phyloP scores from a whole-genome alignment of 2,329 filamentous ascomycete genomes.

The Penicillium aurantiogriseum region DNA sequence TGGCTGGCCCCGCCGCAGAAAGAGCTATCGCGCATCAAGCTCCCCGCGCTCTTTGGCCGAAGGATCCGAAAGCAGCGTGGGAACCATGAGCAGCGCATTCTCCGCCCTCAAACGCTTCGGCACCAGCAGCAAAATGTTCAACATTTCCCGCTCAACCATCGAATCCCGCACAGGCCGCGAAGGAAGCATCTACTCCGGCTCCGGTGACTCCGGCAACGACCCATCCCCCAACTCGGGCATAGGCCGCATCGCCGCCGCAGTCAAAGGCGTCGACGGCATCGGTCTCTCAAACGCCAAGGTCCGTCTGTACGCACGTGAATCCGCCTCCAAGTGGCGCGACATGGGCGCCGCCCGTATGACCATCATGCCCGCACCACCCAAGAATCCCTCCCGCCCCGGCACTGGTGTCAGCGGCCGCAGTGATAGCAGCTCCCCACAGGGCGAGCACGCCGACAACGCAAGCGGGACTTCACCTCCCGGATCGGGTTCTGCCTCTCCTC shows the following conservation, averaged over 20 bases:
- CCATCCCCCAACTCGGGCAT: constrained; percentile 59
- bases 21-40: constrained; percentile 58
- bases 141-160: constrained; percentile 76
- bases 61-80: constrained; percentile 72
- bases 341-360: constrained; percentile 80
- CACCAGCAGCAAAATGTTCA: constrained; percentile 71
- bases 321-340: constrained; percentile 81
- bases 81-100: constrained; percentile 76
- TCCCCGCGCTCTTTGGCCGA: constrained; percentile 56
- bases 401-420: constrained; percentile 54
- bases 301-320: constrained; percentile 76
- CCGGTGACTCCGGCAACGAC: constrained; percentile 46
- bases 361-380: constrained; percentile 63
- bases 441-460: constrained; percentile 19
- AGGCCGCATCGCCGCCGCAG: constrained; percentile 49
- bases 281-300: constrained; percentile 73
- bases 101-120: constrained; percentile 73
- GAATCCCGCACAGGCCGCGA: constrained; percentile 54
- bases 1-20: constrained; percentile 52
- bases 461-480: constrained; percentile 25
- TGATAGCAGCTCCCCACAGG: constrained; percentile 26
- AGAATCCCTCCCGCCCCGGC: constrained; percentile 31
- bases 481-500: constrained; percentile 34
- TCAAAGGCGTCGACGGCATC: constrained; percentile 60
- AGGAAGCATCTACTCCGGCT: constrained; percentile 60